Conservation (phyloP, 2,329 filamentous ascomycete genomes). For the Aspergillus fischeri region DNA sequence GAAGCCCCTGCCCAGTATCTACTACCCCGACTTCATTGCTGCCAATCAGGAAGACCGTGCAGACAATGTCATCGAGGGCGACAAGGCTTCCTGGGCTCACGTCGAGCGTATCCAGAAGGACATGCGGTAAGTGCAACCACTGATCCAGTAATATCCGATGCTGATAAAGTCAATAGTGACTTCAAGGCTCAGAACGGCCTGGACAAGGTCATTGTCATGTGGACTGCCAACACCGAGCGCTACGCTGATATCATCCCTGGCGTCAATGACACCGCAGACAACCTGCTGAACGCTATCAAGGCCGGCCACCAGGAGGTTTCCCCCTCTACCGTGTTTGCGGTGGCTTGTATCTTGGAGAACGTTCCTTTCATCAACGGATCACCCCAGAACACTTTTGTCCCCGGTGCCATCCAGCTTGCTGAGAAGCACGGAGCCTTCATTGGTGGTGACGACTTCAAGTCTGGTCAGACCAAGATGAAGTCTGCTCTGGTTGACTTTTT, state of each 20-base stretch:
- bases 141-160: neutral
- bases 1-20: constrained; percentile 88
- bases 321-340: constrained; percentile 92
- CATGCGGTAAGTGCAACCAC: constrained; percentile 61
- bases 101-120: constrained; percentile 91
- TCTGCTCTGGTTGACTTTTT: constrained; percentile 97
- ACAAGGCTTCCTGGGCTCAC: constrained; percentile 79
- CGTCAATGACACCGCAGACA: constrained; percentile 95
- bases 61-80: constrained; percentile 80
- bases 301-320: constrained; percentile 84
- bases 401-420: constrained; percentile 83
- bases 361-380: constrained; percentile 98
- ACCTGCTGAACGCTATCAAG: constrained; percentile 84
- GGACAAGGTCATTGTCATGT: constrained; percentile 95
- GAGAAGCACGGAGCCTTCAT: constrained; percentile 86
- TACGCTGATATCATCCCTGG: constrained; percentile 84
- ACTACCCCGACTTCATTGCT: constrained; percentile 99
- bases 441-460: constrained; percentile 99
- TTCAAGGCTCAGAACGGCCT: constrained; percentile 84
- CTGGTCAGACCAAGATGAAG: constrained; percentile 99
- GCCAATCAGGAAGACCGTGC: constrained; percentile 96
- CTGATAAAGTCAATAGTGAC: constrained; percentile 49
- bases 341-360: constrained; percentile 86
- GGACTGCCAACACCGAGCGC: constrained; percentile 98
- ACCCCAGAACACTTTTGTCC: constrained; percentile 98